A percentile compares a stretch with the other conserved stretches of the same genome.
These are phyloP conservation scores for Leccinum barrowsii DNA, from an alignment of 768 basidiomycete genomes.

Conservation along the genomic window DNA sequence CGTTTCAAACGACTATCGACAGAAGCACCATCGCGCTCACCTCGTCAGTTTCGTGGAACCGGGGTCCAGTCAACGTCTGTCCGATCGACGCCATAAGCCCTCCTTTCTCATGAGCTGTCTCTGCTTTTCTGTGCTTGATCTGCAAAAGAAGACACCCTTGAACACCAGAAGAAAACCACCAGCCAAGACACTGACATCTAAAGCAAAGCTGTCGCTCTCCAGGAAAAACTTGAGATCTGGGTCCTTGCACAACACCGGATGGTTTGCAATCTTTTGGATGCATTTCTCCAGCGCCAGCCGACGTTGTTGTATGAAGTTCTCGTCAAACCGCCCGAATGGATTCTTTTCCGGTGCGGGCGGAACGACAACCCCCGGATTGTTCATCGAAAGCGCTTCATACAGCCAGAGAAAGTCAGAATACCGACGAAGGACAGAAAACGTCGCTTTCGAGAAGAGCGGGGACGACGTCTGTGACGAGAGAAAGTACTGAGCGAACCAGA, in stretches of 20 bases:
- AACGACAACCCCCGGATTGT: conserved; percentile 96
- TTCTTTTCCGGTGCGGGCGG: conserved; percentile 97
- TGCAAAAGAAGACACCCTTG: conserved; percentile 26
- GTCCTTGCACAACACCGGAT: conserved; percentile 87
- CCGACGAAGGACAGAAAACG: conserved; percentile 92
- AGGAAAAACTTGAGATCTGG: conserved; percentile 85
- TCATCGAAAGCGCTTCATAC: conserved; percentile 79
- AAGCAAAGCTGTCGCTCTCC: conserved; percentile 86
- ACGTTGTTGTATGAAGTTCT: conserved; percentile 86
- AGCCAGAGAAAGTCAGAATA: conserved; percentile 99
- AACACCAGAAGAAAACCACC: not conserved
- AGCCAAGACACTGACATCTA: conserved; percentile 63
- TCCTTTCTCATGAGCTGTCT: conserved; percentile 71
- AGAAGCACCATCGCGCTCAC: conserved; percentile 33
- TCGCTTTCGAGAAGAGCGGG: conserved; percentile 73
- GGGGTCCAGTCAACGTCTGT: conserved; percentile 70
- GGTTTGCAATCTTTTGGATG: conserved; percentile 88
- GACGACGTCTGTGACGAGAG: conserved; percentile 66
- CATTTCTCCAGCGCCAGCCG: conserved; percentile 83
- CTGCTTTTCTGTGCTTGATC: conserved; percentile 87
- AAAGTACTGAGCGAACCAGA: not conserved
- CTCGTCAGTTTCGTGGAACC: conserved; percentile 88
- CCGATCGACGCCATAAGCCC: conserved; percentile 85
- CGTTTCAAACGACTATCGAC: not conserved
- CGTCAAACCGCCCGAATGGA: conserved; percentile 88